These are phyloP conservation scores for Saccharomycopsis babjevae DNA, from an alignment of 805 yeast species.

Conservation along the genomic window DNA sequence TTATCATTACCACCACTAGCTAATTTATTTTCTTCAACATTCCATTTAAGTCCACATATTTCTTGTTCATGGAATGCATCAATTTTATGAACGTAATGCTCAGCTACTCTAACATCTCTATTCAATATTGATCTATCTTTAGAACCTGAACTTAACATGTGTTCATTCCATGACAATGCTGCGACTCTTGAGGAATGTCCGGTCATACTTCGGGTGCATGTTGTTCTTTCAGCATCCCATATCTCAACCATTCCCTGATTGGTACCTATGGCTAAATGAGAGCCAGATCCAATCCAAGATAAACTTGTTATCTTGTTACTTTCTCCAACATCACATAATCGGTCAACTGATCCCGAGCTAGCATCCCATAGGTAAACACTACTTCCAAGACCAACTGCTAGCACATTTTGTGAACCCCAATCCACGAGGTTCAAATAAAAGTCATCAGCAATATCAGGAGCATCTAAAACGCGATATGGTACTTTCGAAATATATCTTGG, in stretches of 20 bases:
- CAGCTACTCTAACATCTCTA: slow-evolving; percentile 82
- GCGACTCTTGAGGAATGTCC: slow-evolving; percentile 84
- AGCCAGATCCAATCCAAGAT: slow-evolving; percentile 90
- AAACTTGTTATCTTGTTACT: slow-evolving; percentile 71
- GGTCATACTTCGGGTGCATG: slow-evolving; percentile 82
- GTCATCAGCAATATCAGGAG: slow-evolving; percentile 91
- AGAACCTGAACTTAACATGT: slow-evolving; percentile 77
- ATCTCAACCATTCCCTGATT: slow-evolving; percentile 80
- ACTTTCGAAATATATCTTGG: slow-evolving; percentile 71
- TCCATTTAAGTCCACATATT: slow-evolving; percentile 95
- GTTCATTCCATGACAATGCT: slow-evolving; percentile 90
- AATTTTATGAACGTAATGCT: slow-evolving; percentile 64
- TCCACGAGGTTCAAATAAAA: slow-evolving; percentile 86
- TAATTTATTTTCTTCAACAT: slow-evolving; percentile 76
- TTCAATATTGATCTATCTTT: slow-evolving; percentile 78
- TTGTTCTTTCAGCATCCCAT: slow-evolving; percentile 80
- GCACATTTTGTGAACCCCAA: slow-evolving; percentile 85
- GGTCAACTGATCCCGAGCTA: slow-evolving; percentile 66
- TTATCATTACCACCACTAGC: slow-evolving; percentile 97
- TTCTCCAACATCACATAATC: slow-evolving; percentile 63
- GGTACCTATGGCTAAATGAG: slow-evolving; percentile 91
- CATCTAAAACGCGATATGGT: slow-evolving; percentile 89
- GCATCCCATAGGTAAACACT: slow-evolving; percentile 90
- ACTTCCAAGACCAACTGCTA: slow-evolving; percentile 86
- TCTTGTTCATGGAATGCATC: slow-evolving; percentile 74